Evolutionary conservation across 2,329 filamentous ascomycete species (phyloP).

Genomic region (Blumeriella jaapii): DNA sequence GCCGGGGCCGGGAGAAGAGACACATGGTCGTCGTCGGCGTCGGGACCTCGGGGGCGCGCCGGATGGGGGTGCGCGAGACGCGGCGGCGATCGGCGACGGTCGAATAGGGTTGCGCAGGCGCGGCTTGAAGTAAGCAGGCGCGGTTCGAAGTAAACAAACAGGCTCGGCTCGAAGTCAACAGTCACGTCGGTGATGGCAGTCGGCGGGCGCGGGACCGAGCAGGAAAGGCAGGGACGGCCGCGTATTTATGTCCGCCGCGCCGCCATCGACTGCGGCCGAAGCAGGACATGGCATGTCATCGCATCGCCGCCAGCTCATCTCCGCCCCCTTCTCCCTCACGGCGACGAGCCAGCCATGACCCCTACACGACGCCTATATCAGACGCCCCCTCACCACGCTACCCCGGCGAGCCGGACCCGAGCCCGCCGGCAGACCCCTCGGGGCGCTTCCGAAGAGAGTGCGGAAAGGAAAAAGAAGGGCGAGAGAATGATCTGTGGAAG

Average conservation of each 20-base stretch:
- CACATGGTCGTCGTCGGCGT: constrained; percentile 16
- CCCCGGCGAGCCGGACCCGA: too few relatives aligned
- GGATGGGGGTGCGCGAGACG: not conserved
- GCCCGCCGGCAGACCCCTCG: too few relatives aligned
- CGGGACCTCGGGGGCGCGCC: not conserved
- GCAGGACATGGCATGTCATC: not conserved
- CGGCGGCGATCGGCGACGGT: not conserved
- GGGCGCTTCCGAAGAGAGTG: too few relatives aligned
- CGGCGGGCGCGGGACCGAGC: not conserved
- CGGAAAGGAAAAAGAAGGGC: too few relatives aligned
- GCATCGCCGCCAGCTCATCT: too few relatives aligned
- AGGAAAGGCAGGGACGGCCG: not conserved
- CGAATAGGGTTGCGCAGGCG: not conserved
- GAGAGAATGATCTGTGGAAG: too few relatives aligned
- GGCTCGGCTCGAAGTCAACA: too few relatives aligned
- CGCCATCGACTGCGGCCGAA: not conserved
- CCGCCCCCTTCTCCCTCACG: too few relatives aligned
- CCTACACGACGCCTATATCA: not conserved
- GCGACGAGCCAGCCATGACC: not conserved
- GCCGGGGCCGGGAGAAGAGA: constrained; percentile 20
- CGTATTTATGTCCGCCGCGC: not conserved
- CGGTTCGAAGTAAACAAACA: not conserved
- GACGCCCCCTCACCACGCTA: not conserved
- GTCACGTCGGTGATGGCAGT: too few relatives aligned
- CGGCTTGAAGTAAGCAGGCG: not conserved